Base-by-base conservation (phyloP, 2,329 filamentous ascomycete genomes). In the Fusarium sp. region DNA sequence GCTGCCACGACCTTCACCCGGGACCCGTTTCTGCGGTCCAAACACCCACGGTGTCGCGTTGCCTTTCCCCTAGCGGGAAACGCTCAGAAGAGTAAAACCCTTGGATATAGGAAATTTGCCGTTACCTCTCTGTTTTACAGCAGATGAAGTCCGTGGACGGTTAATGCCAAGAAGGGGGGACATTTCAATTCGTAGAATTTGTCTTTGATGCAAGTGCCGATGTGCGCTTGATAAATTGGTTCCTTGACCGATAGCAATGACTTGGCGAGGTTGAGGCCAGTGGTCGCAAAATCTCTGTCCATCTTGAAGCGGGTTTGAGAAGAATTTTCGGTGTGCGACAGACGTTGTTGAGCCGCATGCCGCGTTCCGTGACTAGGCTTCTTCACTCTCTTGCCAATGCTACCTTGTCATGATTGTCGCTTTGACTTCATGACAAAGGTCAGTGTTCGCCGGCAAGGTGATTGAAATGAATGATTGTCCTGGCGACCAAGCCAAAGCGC, bases 51-150 rank as follows among this genome's bases (percentile, higher is more conserved):
- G 88, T 90, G 88, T 87, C 83, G 87, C 80, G 88, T 90, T 90
- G 88, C 88, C 88, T 87, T 87, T 86, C 84, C 83, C 83, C 78
- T 71, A 62, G 69, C 72, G 84, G 84, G 86, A 85, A 86, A 81
- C 79, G 83, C 85, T 89, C 87, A 88, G 88, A 84, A 90, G 87
- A 90, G 81, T 72, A 84, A 87, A 82, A 83, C 85, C 88, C 88
- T 87, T 87, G 87, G 81, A 85, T 85, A 89, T 90, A 90, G 88
- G 89, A 90, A 91, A 87, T 89, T 85, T 89, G 81, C 82, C 87
- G 85, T 81, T 82, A 80, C 72, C 65, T 80, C 81, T 82, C 46
- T 53, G 46, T 78, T 76, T 46, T 78, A 72, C 4, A 80, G 78
- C 80, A 81, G 68, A 11, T 11, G 5, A 69, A 58, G 29, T 42